A percentile compares a stretch with the other conserved stretches of the same genome.
phyloP scores from a whole-genome alignment of 257 asterid species.

The Solanum piurae region DNA sequence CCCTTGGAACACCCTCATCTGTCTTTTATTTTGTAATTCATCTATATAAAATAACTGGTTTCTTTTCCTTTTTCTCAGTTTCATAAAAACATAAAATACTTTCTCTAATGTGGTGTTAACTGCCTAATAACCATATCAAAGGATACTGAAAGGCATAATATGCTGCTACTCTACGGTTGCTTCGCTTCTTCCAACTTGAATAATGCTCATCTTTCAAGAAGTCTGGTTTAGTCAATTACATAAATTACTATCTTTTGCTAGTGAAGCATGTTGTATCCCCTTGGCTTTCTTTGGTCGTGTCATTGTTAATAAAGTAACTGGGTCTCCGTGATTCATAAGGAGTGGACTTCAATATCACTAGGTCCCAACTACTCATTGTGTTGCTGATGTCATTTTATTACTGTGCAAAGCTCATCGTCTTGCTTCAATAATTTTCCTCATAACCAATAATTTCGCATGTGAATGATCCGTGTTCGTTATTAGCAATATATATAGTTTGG shows the following conservation, averaged over 20 bases:
- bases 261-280: background rate
- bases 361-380: background rate
- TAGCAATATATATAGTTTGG: background rate
- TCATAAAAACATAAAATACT: background rate
- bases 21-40: background rate
- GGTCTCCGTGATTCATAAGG: background rate
- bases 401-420: background rate
- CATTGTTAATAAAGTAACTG: background rate
- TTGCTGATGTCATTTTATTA: background rate
- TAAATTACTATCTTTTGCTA: background rate
- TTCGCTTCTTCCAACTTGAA: background rate
- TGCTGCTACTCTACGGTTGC: background rate
- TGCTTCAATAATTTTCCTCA: background rate
- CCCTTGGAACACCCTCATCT: background rate
- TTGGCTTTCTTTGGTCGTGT: background rate
- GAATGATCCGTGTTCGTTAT: background rate
- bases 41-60: background rate
- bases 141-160: background rate
- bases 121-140: background rate
- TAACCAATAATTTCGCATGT: background rate
- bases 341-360: background rate
- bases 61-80: background rate
- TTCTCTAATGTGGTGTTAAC: background rate
- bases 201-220: background rate
- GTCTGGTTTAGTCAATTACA: background rate